Base-by-base conservation (phyloP, 1,284 basidiomycete genomes). In the Cutaneotrichosporon arboriforme region DNA sequence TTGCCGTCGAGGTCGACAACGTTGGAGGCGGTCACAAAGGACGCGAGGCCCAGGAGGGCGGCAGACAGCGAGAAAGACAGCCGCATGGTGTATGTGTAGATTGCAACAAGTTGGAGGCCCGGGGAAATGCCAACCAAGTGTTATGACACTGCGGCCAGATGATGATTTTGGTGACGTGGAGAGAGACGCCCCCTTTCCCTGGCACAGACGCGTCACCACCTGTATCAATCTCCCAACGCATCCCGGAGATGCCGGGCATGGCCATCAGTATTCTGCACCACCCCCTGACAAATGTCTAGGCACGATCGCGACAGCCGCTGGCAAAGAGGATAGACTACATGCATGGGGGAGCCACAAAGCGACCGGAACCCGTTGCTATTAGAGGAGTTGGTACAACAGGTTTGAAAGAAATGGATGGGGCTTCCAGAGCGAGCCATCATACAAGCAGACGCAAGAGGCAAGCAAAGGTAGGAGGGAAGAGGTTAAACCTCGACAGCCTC, bases 361-460 rank as follows among this genome's bases (percentile, higher is more conserved):
- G 43, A 45, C 43, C 43, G n/a, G 33, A 13, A 14, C 43, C 43
- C 43, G 43, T 45, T 35, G 33, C 34, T 18, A 35, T 44, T 18
- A 44, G 31, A 7, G 34, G 33, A 34, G 31, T 10, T 15, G 17
- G 15, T 45, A 45, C 43, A 45, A 45, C 43, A 94, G 83, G n/a
- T 90, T 89, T n/a, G n/a, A 48, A 90, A 60, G 48, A 90, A 89
- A 63, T 88, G 88, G 14, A 63, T 63, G 34, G 84, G 88, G 58
- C 69, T 71, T 39, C 78, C 86, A 46, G 79, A 76, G 35, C 81
- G n/a, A n/a, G n/a, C n/a, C n/a, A n/a, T n/a, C 79, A 10, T 76
- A 65, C 59, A 84, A 68, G 18, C 60, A 58, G 15, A 87, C n/a
- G n/a, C 65, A 20, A 81, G 76, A 23, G 82, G 77, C 15, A 80